Percentiles rank a stretch among this genome's conserved stretches.
phyloP scores from a whole-genome alignment of 495 filamentous ascomycete genomes.

The Lophiostoma macrostomum region DNA sequence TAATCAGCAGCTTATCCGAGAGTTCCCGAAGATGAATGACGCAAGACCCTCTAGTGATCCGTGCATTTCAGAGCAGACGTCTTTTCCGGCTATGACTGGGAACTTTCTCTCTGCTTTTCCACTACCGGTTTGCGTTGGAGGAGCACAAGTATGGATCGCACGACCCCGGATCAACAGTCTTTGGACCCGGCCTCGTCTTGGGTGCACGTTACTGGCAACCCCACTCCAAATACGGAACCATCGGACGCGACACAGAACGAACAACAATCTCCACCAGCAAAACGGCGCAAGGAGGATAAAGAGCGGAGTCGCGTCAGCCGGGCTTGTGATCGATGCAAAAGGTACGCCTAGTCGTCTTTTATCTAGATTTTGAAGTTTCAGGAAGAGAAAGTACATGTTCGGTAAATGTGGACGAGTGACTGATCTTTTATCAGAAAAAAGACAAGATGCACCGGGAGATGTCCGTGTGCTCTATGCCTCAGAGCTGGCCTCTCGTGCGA shows the following conservation, averaged over 20 bases:
- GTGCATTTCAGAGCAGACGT: no score
- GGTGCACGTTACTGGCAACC: constrained; percentile 21
- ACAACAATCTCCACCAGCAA: constrained; percentile 1
- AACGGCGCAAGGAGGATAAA: constrained; percentile 14
- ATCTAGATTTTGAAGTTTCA: not conserved
- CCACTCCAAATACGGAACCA: not conserved
- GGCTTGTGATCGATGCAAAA: constrained; percentile 25
- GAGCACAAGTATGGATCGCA: not conserved
- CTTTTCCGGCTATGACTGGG: no score
- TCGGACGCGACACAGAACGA: not conserved
- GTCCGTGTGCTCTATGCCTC: constrained; percentile 22
- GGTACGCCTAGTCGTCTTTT: constrained; percentile 7
- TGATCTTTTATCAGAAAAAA: constrained; percentile 15
- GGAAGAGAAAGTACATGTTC: not conserved
- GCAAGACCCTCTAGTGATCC: no score
- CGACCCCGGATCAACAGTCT: not conserved
- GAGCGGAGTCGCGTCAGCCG: constrained; percentile 18
- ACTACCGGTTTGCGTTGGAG: no score
- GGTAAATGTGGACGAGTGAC: not conserved
- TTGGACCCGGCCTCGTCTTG: not conserved
- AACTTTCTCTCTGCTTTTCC: no score
- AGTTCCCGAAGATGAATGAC: no score
- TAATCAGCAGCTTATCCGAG: no score
- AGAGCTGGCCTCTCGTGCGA: constrained; percentile 16
- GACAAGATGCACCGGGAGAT: constrained; percentile 23